Percentiles rank a stretch among this genome's conserved stretches.
These are phyloP conservation scores for Achaetomium macrosporum DNA, from an alignment of 2,329 filamentous ascomycete genomes.

Conservation along the genomic window DNA sequence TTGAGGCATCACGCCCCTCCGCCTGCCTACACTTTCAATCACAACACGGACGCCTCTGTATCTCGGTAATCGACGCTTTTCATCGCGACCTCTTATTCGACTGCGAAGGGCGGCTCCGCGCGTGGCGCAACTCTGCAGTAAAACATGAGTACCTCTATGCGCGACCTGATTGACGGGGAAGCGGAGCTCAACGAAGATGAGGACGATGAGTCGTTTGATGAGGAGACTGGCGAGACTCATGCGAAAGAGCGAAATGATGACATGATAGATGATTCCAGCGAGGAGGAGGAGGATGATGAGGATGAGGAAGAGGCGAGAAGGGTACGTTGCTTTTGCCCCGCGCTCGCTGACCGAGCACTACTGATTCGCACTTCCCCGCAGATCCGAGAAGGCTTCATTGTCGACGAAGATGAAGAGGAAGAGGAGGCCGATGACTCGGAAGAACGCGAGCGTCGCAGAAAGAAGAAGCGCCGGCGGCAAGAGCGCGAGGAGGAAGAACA, in stretches of 20 bases:
- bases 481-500: conserved; percentile 82
- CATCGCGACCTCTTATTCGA: neutral
- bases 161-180: conserved; percentile 68
- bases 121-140: conserved; percentile 14
- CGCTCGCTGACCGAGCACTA: conserved; percentile 8
- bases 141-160: conserved; percentile 59
- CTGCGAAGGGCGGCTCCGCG: neutral
- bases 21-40: no score
- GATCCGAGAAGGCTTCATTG: conserved; percentile 93
- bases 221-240: conserved; percentile 58
- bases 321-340: conserved; percentile 38
- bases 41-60: neutral
- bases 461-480: conserved; percentile 67
- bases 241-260: conserved; percentile 37
- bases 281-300: conserved; percentile 88
- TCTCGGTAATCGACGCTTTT: neutral
- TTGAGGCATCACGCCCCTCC: neutral
- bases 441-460: conserved; percentile 53
- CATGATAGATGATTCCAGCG: conserved; percentile 74
- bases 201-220: conserved; percentile 76
- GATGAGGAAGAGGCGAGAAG: conserved; percentile 78
- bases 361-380: conserved; percentile 33
- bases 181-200: conserved; percentile 83
- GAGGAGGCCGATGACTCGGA: conserved; percentile 59
- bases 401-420: conserved; percentile 78